phyloP scores from a whole-genome alignment of 768 basidiomycete species.

The Kwoniella europaea region DNA sequence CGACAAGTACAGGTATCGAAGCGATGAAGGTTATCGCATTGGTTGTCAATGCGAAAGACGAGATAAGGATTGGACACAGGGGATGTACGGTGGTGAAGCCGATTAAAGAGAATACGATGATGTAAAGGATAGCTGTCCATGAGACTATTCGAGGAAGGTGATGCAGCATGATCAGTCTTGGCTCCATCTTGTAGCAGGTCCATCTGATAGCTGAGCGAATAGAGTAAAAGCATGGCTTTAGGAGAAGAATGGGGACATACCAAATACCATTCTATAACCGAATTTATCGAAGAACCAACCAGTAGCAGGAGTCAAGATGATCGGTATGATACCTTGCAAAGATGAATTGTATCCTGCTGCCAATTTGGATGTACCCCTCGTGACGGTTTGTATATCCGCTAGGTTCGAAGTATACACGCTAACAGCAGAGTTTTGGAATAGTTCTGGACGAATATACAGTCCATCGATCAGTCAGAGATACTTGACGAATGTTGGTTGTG shows the following conservation, averaged over 20 bases:
- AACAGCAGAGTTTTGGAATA: conserved; percentile 52
- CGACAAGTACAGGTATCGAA: conserved; percentile 49
- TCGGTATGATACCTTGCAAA: conserved; percentile 52
- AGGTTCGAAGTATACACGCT: conserved; percentile 53
- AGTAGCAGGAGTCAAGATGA: conserved; percentile 53
- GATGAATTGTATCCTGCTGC: conserved; percentile 57
- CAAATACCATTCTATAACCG: conserved; percentile 51
- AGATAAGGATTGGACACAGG: conserved; percentile 50
- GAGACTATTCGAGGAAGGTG: conserved; percentile 25
- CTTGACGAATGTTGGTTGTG: too few relatives aligned
- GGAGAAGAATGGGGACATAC: conserved; percentile 8
- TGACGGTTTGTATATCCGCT: conserved; percentile 52
- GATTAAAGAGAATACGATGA: conserved; percentile 52
- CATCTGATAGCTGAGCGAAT: too few relatives aligned
- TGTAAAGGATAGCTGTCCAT: conserved; percentile 48
- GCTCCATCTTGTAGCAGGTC: too few relatives aligned
- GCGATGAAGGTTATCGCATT: conserved; percentile 54
- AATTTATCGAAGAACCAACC: conserved; percentile 54
- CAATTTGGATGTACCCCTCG: conserved; percentile 48
- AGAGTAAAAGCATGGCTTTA: not conserved
- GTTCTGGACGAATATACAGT: conserved; percentile 19
- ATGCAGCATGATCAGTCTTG: not conserved
- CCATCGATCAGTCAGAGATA: too few relatives aligned
- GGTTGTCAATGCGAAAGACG: conserved; percentile 44
- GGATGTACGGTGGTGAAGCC: conserved; percentile 53